Conservation (phyloP, 495 filamentous ascomycete genomes). For the Paragyromitra xinjiangensis region DNA sequence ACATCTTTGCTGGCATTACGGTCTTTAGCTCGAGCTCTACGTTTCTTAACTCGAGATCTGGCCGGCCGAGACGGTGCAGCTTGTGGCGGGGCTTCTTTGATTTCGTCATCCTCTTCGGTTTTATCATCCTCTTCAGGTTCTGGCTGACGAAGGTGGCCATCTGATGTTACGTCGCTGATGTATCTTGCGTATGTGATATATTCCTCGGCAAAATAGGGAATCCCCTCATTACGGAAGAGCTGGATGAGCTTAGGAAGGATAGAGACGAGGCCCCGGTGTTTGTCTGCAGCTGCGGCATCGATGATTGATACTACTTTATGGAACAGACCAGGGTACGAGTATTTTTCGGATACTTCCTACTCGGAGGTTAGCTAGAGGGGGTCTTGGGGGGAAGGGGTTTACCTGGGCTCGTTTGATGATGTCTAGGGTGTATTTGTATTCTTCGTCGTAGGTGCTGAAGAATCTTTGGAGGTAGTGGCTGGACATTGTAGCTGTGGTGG, state of each 20-base stretch:
- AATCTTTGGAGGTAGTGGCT: not conserved
- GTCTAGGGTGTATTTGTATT: constrained; percentile 6
- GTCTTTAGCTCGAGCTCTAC: not conserved
- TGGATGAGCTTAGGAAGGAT: not conserved
- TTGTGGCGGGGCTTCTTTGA: not conserved
- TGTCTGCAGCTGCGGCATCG: not conserved
- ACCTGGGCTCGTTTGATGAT: constrained; percentile 13
- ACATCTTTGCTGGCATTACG: no score
- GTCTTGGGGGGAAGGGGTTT: not conserved
- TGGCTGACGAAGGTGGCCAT: not conserved
- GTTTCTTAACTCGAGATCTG: not conserved
- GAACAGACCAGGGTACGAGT: not conserved
- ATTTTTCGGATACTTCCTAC: not conserved
- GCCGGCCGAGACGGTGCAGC: not conserved
- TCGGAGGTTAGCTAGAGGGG: not conserved
- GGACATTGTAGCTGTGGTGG: not conserved
- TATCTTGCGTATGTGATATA: constrained; percentile 22
- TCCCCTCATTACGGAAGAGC: not conserved
- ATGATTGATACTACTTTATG: not conserved
- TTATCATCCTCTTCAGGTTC: not conserved
- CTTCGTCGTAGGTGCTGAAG: constrained; percentile 12
- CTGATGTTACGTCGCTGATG: constrained; percentile 6
- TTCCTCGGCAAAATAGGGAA: not conserved
- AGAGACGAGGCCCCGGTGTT: constrained; percentile 3
- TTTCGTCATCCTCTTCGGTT: not conserved